Conservation (phyloP, 116 monocot species). For the Zostera marina region DNA sequence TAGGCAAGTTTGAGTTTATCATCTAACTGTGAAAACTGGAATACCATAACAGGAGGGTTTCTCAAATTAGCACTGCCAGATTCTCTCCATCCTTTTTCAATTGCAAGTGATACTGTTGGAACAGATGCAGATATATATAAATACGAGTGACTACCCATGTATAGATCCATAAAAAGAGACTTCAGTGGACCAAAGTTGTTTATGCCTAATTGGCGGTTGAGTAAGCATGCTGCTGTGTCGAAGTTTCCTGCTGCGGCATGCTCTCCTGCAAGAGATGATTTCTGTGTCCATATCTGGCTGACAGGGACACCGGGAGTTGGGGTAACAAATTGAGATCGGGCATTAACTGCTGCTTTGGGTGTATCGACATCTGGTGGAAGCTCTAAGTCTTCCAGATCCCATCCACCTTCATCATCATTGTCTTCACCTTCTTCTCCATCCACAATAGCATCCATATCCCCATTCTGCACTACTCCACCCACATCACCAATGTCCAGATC, state of each 20-base stretch:
- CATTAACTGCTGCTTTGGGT: constrained; percentile 17
- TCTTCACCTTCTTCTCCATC: constrained; percentile 15
- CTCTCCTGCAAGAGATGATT: constrained; percentile 85
- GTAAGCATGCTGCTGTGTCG: constrained; percentile 68
- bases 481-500: constrained; percentile 25
- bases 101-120: constrained; percentile 40
- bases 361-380: constrained; percentile 54
- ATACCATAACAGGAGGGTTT: constrained; percentile 62
- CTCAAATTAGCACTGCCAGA: constrained; percentile 62
- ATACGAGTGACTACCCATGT: constrained; percentile 63
- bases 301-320: constrained; percentile 67
- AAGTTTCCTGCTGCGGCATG: constrained; percentile 86
- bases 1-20: constrained; percentile 80
- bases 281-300: constrained; percentile 87
- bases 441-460: constrained; percentile 11
- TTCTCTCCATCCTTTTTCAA: constrained; percentile 82
- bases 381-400: constrained; percentile 33
- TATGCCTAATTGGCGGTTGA: constrained; percentile 76
- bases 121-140: constrained; percentile 13
- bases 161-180: constrained; percentile 56
- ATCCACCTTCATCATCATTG: constrained; percentile 28
- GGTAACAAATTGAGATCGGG: constrained; percentile 19
- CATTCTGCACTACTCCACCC: constrained; percentile 11
- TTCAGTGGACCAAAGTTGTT: constrained; percentile 74
- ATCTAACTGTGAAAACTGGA: constrained; percentile 66